A percentile compares a stretch with the other conserved stretches of the same genome.
Evolutionary conservation across 108 stramenopile species (phyloP).

Genomic region (Ochromonas danica): DNA sequence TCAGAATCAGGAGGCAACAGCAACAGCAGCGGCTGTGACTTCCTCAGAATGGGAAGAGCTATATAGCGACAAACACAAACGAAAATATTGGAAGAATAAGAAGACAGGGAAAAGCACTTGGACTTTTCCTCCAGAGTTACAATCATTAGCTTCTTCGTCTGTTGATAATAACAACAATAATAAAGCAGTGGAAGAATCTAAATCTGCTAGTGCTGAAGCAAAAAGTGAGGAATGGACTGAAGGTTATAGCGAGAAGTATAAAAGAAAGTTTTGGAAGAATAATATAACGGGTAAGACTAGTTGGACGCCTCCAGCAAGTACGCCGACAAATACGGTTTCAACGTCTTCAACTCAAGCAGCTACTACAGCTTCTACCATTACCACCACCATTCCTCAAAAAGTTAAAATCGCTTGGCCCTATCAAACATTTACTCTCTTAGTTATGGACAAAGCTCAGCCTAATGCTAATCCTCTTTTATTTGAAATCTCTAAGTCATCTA

Average conservation of each 20-base stretch:
- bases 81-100: constrained; percentile 26
- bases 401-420: not conserved
- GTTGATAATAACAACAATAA: not conserved
- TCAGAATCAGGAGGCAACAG: not conserved
- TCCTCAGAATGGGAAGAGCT: constrained; percentile 21
- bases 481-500: not conserved
- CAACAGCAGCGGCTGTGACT: not conserved
- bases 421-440: not conserved
- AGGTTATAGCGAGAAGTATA: constrained; percentile 5
- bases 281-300: constrained; percentile 6
- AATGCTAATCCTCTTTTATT: not conserved
- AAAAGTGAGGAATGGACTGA: constrained; percentile 3
- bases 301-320: constrained; percentile 12
- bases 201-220: not conserved
- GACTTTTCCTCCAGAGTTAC: not conserved
- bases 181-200: not conserved
- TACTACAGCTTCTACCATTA: not conserved
- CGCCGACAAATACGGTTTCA: not conserved
- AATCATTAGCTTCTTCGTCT: not conserved
- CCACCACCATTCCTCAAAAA: not conserved
- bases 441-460: not conserved
- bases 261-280: constrained; percentile 30
- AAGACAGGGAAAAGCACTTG: constrained; percentile 2
- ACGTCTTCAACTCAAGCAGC: not conserved
- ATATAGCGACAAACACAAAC: constrained; percentile 26